These are phyloP conservation scores for Candida frijolesensis DNA, from an alignment of 1,139 yeast genomes.

Conservation along the genomic window DNA sequence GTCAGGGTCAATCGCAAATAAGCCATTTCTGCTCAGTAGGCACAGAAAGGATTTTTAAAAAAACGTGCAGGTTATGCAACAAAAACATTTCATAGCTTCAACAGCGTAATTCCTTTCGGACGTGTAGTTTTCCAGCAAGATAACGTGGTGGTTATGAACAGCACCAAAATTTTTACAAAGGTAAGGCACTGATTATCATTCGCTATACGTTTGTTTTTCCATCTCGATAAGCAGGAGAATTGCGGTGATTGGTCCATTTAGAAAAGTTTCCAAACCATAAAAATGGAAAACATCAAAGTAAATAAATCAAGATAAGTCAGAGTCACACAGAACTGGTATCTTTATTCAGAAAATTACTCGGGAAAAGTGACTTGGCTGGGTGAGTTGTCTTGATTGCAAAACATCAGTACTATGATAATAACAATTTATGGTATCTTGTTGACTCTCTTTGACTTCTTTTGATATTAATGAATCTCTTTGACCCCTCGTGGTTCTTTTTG, in stretches of 20 bases:
- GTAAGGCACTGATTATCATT: background rate
- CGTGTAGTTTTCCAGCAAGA: no score
- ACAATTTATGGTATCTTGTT: no score
- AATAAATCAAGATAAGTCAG: background rate
- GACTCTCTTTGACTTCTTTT: no score
- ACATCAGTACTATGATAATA: background rate
- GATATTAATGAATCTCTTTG: no score
- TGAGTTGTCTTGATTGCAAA: background rate
- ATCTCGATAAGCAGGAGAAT: background rate
- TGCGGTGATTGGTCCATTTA: background rate
- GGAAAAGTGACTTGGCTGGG: background rate
- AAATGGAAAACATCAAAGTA: background rate
- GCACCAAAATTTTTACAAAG: background rate
- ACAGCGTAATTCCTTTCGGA: no score
- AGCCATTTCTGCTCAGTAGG: background rate
- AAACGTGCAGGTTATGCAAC: background rate
- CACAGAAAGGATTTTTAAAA: background rate
- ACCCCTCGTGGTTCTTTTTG: no score
- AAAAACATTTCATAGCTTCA: background rate
- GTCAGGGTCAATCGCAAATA: background rate
- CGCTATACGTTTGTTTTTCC: background rate
- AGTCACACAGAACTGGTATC: background rate
- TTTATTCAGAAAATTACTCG: background rate
- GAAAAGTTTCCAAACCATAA: background rate
- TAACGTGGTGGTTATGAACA: background rate